Evolutionary conservation across 1,284 basidiomycete species (phyloP), one percentile per base, ranked within the genome.

Genomic region (Ustilago bromivora): DNA sequence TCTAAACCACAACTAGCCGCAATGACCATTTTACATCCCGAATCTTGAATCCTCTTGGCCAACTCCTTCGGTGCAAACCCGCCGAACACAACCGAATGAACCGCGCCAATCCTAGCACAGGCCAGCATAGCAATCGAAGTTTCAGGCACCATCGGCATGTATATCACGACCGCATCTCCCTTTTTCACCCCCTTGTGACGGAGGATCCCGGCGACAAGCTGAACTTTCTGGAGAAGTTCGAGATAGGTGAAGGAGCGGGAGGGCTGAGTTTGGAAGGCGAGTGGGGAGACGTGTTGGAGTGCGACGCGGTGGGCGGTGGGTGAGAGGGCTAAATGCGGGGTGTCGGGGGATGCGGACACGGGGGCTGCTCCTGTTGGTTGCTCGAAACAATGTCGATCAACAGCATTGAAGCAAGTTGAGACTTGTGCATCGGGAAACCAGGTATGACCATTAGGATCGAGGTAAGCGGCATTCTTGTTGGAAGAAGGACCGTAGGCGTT

Each of bases 71-170:
- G 66, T 6, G 84, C 81, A 51, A 85, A 85, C 0, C 84, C 84
- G 23, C 81, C 84, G 67, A 85, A 85, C 36, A 85, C 84, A 38
- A 85, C 84, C 41, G 82, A 84, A 46, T 85, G 82, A 13, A 85
- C 79, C 11, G 82, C 84, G 6, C 84, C 84, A n/a, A 85, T 76
- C 28, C 84, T 55, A 0, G 82, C 80, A 58, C 81, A 83, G 0
- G 84, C 84, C 7, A 85, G 60, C 79, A 85, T 83, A 3, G 84
- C 82, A 38, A 85, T 66, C 11, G 79, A 78, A 7, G 84, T 80
- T 49, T 85, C 83, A 47, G 77, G 71, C 7, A 84, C 76, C 84
- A 85, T 86, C 38, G 85, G 83, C 75, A 85, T 79, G 71, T 85
- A 85, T 56, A 85, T 80, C 43, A 83, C 74, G 54, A 83, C 82